Evolutionary conservation across 31 red algal genomes (phyloP), one percentile per base, ranked within the genome.

Genomic region (Bonnemaisonia californica): DNA sequence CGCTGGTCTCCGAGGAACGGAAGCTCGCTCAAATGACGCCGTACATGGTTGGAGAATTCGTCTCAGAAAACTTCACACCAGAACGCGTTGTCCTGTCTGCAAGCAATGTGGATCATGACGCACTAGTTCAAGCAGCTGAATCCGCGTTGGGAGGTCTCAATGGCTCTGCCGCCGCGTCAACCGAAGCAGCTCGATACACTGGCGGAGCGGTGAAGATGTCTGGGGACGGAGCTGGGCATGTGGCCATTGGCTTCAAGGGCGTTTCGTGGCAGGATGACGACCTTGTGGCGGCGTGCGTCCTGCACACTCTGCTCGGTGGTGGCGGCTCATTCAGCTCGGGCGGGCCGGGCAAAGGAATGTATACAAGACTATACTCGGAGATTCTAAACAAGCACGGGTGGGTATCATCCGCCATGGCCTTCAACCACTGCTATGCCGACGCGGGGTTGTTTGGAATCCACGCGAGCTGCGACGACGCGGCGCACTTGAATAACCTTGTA

Each of bases 291-390:
- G 78, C 77, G 2, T 94, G 88, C 57, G 91, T 98, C 4, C 80
- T 98, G 35, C 89, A 93, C 71, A 93, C 92, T 22, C 74, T 98
- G 13, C 79, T 98, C 16, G 96, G 96, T 54, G 96, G 96, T 41
- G 96, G 96, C 29, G 93, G 93, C 12, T 95, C 84, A 1, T 98
- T 98, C 71, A 93, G 89, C 54, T 90, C 96, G 26, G 96, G 96
- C 42, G 96, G 96, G 12, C 96, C 96, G 57, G 96, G 92, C 3
- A 98, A 98, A 71, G 96, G 96, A 39, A 95, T 95, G 96, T 95
- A 95, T 69, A 94, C 96, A 54, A 82, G 92, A 12, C 57, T 98
- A 63, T 98, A 95, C 62, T 85, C 96, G 3, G 81, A 89, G 57
- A 67, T 98, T 61, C 81, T 98, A 70, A 93, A 87, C 59, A 83